phyloP scores from a whole-genome alignment of 2,329 filamentous ascomycete genomes.

The Penicillium crustosum region DNA sequence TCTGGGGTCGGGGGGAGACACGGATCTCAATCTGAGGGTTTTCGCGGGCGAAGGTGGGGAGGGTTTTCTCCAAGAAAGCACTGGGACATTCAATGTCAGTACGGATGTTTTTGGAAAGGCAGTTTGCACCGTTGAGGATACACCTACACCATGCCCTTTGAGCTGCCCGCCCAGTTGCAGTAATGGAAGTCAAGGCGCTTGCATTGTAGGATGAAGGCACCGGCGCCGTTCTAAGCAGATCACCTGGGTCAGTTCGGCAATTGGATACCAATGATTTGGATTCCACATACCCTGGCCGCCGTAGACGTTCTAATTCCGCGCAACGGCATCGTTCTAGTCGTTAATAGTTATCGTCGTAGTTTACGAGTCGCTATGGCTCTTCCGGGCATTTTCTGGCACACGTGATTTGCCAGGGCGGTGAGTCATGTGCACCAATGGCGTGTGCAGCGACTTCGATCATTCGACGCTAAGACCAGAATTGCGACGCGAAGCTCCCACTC shows the following conservation, averaged over 20 bases:
- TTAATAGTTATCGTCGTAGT: slow-evolving; percentile 6
- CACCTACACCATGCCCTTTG: slow-evolving; percentile 85
- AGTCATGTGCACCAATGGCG: slow-evolving; percentile 3
- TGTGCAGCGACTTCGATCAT: slow-evolving; percentile 13
- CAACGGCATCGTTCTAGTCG: slow-evolving; percentile 42
- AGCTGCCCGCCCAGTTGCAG: slow-evolving; percentile 94
- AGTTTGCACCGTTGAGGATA: slow-evolving; percentile 3
- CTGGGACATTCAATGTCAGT: slow-evolving; percentile 46
- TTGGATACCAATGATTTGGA: not conserved
- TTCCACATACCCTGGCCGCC: slow-evolving; percentile 54
- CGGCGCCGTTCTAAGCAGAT: slow-evolving; percentile 77
- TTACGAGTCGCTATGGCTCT: slow-evolving; percentile 13
- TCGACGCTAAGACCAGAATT: slow-evolving; percentile 17
- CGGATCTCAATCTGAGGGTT: slow-evolving; percentile 90
- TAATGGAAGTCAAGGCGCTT: slow-evolving; percentile 95
- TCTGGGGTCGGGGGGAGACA: slow-evolving; percentile 83
- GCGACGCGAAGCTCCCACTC: slow-evolving; percentile 21
- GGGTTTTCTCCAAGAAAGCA: slow-evolving; percentile 74
- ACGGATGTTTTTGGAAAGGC: not conserved
- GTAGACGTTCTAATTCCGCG: slow-evolving; percentile 55
- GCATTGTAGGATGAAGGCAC: slow-evolving; percentile 96
- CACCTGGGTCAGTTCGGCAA: slow-evolving; percentile 8
- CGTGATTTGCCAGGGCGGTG: slow-evolving; percentile 3
- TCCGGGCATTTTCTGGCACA: slow-evolving; percentile 30
- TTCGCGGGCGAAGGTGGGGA: slow-evolving; percentile 72